These are phyloP conservation scores for Lachnellula arida DNA, from an alignment of 2,329 filamentous ascomycete genomes.

Conservation along the genomic window DNA sequence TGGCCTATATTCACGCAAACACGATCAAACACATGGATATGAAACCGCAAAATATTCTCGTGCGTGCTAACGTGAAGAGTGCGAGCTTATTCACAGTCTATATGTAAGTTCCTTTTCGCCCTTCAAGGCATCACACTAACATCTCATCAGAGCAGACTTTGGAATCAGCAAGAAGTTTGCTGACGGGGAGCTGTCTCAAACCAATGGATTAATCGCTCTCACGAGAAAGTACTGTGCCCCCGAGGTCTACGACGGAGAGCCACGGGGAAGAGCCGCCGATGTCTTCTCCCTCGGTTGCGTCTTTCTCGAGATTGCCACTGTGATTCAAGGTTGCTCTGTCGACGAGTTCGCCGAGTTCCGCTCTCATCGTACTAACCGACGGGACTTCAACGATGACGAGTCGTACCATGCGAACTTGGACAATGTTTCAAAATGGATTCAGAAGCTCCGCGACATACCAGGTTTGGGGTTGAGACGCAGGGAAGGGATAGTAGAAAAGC, in stretches of 20 bases:
- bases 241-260: neutral
- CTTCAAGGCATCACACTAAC: neutral
- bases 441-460: neutral
- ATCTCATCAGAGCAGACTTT: neutral
- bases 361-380: neutral
- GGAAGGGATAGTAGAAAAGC: neutral
- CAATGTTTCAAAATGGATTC: neutral
- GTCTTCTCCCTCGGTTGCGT: conserved; percentile 2
- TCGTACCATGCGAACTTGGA: neutral
- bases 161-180: neutral
- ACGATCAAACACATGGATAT: conserved; percentile 4
- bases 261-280: neutral
- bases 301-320: conserved; percentile 3
- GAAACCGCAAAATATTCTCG: conserved; percentile 3
- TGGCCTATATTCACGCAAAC: conserved; percentile 1
- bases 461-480: neutral
- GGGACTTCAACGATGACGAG: neutral
- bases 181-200: neutral
- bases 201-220: neutral
- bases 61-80: neutral
- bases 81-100: neutral
- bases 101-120: neutral
- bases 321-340: neutral
- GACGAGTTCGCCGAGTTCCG: conserved; percentile 1
- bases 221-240: conserved; percentile 5